Conservation (phyloP, 2,329 filamentous ascomycete species). For the Cladosporium sp. region DNA sequence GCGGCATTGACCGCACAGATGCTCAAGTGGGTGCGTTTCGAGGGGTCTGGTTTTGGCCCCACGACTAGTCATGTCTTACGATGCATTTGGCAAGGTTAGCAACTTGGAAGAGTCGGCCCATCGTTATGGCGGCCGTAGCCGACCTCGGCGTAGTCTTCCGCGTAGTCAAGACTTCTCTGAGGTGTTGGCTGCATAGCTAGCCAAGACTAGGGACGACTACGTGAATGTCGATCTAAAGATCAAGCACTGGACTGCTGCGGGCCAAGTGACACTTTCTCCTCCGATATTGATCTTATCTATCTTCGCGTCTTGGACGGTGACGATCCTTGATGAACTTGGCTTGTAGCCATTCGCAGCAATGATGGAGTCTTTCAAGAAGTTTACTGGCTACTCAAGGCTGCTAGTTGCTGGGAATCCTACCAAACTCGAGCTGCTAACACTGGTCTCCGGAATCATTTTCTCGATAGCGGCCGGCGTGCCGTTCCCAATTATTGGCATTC, state of each 20-base stretch:
- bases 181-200: background rate
- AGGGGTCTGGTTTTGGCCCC: constrained; percentile 4
- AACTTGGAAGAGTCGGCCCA: background rate
- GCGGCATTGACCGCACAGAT: constrained; percentile 3
- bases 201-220: background rate
- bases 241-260: background rate
- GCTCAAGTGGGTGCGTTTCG: background rate
- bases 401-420: constrained; percentile 11
- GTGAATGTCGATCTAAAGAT: background rate
- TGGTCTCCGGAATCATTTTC: constrained; percentile 39
- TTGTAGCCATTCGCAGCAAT: background rate
- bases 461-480: constrained; percentile 58
- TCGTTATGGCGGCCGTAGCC: constrained; percentile 9
- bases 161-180: constrained; percentile 8
- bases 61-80: constrained; percentile 8
- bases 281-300: background rate
- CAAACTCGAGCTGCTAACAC: constrained; percentile 24
- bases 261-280: constrained; percentile 6
- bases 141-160: constrained; percentile 8
- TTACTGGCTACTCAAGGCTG: constrained; percentile 8
- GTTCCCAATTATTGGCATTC: constrained; percentile 60
- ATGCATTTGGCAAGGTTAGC: constrained; percentile 6
- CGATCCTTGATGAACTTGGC: constrained; percentile 1
- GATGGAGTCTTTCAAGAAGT: constrained; percentile 4
- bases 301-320: background rate